Evolutionary conservation across 2,329 filamentous ascomycete species (phyloP).

Genomic region (Colletotrichum sp.): DNA sequence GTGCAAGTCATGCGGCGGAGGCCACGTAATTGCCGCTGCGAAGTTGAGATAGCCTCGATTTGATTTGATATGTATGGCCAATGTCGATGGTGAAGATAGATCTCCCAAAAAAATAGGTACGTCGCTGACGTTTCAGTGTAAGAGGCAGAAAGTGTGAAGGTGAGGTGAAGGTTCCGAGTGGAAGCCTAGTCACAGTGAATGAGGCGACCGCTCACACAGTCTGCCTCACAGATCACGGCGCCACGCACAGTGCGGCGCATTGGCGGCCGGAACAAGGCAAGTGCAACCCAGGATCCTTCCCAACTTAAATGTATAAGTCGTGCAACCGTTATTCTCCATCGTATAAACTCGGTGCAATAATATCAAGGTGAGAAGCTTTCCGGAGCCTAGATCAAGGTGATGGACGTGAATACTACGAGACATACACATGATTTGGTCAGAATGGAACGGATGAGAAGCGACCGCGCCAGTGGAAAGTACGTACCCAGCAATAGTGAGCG

Average conservation of each 20-base stretch:
- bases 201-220: neutral
- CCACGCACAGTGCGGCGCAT: neutral
- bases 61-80: neutral
- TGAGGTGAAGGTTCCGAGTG: neutral
- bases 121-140: constrained; percentile 1
- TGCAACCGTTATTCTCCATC: neutral
- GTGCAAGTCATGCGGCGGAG: neutral
- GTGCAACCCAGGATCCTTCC: neutral
- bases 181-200: constrained; percentile 5
- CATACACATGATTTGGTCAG: neutral
- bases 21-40: neutral
- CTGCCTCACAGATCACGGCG: rapidly evolving
- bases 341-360: neutral
- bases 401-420: neutral
- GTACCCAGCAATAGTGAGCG: neutral
- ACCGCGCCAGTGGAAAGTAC: neutral
- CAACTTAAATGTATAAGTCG: neutral
- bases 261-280: neutral
- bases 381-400: neutral
- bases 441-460: neutral
- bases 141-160: neutral
- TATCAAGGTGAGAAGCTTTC: neutral
- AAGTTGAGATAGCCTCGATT: neutral
- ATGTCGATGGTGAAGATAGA: neutral
- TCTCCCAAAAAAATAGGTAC: neutral